Base-by-base conservation (phyloP, 768 basidiomycete species). In the Russula brevipes region DNA sequence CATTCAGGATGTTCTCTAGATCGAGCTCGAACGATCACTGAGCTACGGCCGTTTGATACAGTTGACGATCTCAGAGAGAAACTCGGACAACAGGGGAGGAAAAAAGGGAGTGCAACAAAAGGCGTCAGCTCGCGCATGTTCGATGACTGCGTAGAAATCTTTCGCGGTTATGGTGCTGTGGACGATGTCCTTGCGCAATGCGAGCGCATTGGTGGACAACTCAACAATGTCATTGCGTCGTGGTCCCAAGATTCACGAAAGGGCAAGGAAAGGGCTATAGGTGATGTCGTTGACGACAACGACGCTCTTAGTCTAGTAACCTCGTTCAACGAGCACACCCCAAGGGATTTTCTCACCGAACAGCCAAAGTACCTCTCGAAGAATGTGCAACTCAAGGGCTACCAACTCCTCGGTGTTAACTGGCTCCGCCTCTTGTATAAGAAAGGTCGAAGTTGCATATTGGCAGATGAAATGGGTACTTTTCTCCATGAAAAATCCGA, bases 401-500 rank as follows among this genome's bases (percentile, higher is more conserved):
- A 99, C 73, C 96, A 99, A 74, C 78, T 98, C 62, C 80, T 98
- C 61, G 97, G 97, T n/a, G 82, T 99, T 58, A 99, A 98, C 73
- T 99, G 97, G 97, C 78, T 99, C 66, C 86, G 92, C 74, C 76
- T 98, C 24, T 77, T 98, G 56, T 94, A 94, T 74, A 81, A 79
- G 61, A 85, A 83, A 69, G 82, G 82, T 62, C 81, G 90, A 55
- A 95, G 93, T 66, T 98, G 96, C 74, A 98, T 99, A 71, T 82
- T 99, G 47, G 97, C 97, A 2, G 97, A 99, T 74, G 97, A 99
- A 75, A 99, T 99, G 97, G 96, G 96, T 91, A 74, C 69, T 84
- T 80, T 52, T 36, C 31, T 46, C 66, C 33, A 47, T 57, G 52
- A 24, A 24, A 24, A 24, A 24, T 44, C 55, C 39, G 31, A 60